Evolutionary conservation across 1,284 basidiomycete genomes (phyloP).

Genomic region (Inonotus hispidus): DNA sequence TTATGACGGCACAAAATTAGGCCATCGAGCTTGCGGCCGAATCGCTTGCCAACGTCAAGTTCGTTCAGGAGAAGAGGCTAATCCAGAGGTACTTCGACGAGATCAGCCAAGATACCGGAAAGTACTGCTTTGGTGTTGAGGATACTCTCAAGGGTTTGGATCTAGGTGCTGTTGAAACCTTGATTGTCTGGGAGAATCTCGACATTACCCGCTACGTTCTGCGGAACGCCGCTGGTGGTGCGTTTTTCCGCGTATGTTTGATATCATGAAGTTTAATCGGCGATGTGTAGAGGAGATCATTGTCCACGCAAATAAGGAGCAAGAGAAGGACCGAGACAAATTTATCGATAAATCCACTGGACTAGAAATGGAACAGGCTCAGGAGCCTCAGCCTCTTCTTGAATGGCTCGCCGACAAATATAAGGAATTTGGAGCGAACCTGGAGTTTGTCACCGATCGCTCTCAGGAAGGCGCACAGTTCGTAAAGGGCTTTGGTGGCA

Average conservation of each 20-base stretch:
- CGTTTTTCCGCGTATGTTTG: conserved; percentile 23
- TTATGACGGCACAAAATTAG: conserved; percentile 36
- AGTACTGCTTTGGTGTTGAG: conserved; percentile 97
- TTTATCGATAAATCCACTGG: conserved; percentile 95
- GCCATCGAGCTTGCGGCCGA: conserved; percentile 97
- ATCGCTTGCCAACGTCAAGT: conserved; percentile 96
- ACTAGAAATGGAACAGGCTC: conserved; percentile 87
- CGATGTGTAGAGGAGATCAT: conserved; percentile 67
- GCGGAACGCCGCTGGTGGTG: conserved; percentile 86
- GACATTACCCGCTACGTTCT: conserved; percentile 83
- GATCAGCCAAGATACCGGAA: conserved; percentile 96
- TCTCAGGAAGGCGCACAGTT: conserved; percentile 99
- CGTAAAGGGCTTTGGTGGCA: conserved; percentile 98
- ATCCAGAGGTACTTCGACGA: conserved; percentile 99
- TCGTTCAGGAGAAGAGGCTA: conserved; percentile 97
- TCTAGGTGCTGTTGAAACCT: conserved; percentile 93
- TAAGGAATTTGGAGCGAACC: conserved; percentile 92
- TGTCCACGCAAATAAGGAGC: conserved; percentile 73
- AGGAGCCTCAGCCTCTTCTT: conserved; percentile 78
- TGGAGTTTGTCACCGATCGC: conserved; percentile 85
- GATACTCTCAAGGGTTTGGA: conserved; percentile 98
- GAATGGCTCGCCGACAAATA: conserved; percentile 99
- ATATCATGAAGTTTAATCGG: conserved; percentile 4
- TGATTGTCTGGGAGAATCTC: conserved; percentile 98
- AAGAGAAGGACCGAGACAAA: conserved; percentile 88